Base-by-base conservation (phyloP, 2,329 filamentous ascomycete species). In the Ceratocystis destructans region DNA sequence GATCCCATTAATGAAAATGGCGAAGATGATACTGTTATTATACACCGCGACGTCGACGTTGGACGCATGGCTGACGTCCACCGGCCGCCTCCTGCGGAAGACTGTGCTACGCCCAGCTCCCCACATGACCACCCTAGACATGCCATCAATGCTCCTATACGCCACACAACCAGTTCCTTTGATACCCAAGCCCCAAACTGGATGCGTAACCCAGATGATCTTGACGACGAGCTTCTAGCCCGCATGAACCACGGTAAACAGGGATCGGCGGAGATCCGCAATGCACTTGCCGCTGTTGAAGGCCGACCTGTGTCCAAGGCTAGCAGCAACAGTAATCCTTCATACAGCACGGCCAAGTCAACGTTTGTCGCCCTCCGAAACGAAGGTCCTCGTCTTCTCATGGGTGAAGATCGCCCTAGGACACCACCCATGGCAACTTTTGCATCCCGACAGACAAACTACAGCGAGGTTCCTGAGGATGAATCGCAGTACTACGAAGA, bases 341-440 rank as follows among this genome's bases (percentile, higher is more conserved):
- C 76, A 22, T 83, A 81, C 71, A 80, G 78, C 71, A 83, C 83
- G 3, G 82, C 82, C 6, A 78, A 76, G 50, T 80, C 80, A 0
- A 80, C 77, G 15, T 83, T 85, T 67, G 76, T 75, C 1, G 74
- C 76, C 1, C 73, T 84, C 44, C 80, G 82, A 67, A 78, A 79
- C 5, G 82, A 85, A 66, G 82, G 80, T 0, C 82, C 82, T 0
- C 71, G 73, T 0, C 70, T 83, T 37, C 73, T 84, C 3, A 71
- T 80, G 46, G 72, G 75, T 5, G 68, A 68, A 7, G 62, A 59
- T 15, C 65, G 62, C 33, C 48, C 61, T 12, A 15, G 12, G 7
- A 61, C 61, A 25, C 53, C 57, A 3, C 46, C 63, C 1, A 46
- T 45, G 17, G 57, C 64, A 10, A 53, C 46, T 12, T 63, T 63